Percentiles rank a stretch among this genome's conserved stretches.
phyloP scores from a whole-genome alignment of 257 asterid genomes.

The Coffea eugenioides region DNA sequence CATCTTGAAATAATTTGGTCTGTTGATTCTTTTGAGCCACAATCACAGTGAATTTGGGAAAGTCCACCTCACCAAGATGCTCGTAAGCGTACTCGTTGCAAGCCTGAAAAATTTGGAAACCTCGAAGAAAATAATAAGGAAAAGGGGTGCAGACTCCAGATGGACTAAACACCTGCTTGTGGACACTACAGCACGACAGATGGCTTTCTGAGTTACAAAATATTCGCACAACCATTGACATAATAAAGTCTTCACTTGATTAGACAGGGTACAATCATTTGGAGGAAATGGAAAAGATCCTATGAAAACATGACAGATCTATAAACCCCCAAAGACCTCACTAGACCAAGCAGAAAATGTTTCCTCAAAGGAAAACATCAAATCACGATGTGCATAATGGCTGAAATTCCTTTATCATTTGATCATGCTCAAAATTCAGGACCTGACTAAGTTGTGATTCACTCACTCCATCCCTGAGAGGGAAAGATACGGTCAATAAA shows the following conservation, averaged over 20 bases:
- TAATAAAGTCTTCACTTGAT: neutral
- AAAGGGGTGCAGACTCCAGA: neutral
- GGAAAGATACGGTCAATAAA: neutral
- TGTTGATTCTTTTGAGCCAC: slow-evolving; percentile 92
- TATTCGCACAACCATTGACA: neutral
- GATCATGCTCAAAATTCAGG: slow-evolving; percentile 70
- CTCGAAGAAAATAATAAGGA: neutral
- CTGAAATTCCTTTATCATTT: slow-evolving; percentile 76
- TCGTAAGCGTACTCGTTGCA: slow-evolving; percentile 21
- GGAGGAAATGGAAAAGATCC: neutral
- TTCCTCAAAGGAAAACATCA: neutral
- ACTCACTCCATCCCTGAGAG: slow-evolving; percentile 92
- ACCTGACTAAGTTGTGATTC: slow-evolving; percentile 87
- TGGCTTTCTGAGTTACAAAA: neutral
- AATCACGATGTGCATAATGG: slow-evolving; percentile 4
- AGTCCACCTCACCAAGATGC: slow-evolving; percentile 69
- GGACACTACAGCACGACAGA: neutral
- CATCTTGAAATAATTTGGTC: slow-evolving; percentile 72
- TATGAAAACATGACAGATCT: neutral
- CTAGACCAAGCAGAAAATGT: neutral
- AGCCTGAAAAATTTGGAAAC: slow-evolving; percentile 50
- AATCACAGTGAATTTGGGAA: slow-evolving; percentile 81
- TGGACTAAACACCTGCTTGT: neutral
- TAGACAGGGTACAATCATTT: too few relatives aligned
- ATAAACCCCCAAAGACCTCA: neutral